Conservation (phyloP, 1,284 basidiomycete species). For the Trametes versicolor region DNA sequence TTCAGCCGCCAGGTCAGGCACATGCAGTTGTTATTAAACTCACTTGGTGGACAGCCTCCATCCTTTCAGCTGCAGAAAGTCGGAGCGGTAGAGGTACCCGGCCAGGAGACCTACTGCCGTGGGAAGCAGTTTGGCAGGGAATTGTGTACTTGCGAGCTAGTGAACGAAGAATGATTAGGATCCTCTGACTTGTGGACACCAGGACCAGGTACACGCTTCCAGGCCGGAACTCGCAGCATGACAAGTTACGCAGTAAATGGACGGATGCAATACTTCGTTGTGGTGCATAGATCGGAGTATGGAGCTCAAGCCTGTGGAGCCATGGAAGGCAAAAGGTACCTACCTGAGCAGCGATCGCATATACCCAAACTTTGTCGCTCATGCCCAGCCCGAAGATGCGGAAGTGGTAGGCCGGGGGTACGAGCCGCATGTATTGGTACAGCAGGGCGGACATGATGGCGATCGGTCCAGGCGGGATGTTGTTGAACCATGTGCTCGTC, state of each 20-base stretch:
- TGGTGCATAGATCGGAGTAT: slow-evolving; percentile 3
- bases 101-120: slow-evolving; percentile 71
- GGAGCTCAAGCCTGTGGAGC: not conserved
- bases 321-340: slow-evolving; percentile 25
- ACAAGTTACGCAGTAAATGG: not conserved
- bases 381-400: slow-evolving; percentile 79
- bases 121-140: slow-evolving; percentile 71
- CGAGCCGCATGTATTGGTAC: slow-evolving; percentile 83
- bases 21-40: not conserved
- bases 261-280: not conserved
- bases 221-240: not conserved
- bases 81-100: slow-evolving; percentile 84
- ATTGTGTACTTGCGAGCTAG: slow-evolving; percentile 74
- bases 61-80: slow-evolving; percentile 75
- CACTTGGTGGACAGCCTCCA: slow-evolving; percentile 64
- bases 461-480: slow-evolving; percentile 80
- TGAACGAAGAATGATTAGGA: slow-evolving; percentile 9
- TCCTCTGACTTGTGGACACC: not conserved
- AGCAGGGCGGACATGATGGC: slow-evolving; percentile 78
- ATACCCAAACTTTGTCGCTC: slow-evolving; percentile 79
- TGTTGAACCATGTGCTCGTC: slow-evolving; percentile 63
- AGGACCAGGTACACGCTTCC: not conserved
- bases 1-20: not conserved
- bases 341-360: slow-evolving; percentile 76
- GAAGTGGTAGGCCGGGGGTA: slow-evolving; percentile 82